phyloP scores from a whole-genome alignment of 2,329 filamentous ascomycete genomes.

The Didymosphaeria variabile region DNA sequence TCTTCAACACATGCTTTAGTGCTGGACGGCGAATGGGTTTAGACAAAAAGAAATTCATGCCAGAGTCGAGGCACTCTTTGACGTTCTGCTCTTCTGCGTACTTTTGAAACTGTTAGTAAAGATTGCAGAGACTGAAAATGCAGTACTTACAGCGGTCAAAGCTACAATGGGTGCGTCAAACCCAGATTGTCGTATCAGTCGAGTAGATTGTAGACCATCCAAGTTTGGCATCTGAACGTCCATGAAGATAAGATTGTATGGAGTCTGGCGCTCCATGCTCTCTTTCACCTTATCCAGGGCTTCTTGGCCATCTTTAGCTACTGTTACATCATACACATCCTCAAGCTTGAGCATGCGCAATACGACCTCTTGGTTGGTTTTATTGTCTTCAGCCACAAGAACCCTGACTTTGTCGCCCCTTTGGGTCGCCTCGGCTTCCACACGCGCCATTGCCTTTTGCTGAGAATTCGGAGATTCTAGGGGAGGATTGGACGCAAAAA shows the following conservation, averaged over 20 bases:
- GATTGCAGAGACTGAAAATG: not conserved
- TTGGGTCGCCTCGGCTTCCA: slow-evolving; percentile 67
- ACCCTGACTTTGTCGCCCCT: slow-evolving; percentile 74
- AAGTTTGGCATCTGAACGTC: slow-evolving; percentile 95
- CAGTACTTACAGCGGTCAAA: slow-evolving; percentile 77
- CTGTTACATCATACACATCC: slow-evolving; percentile 84
- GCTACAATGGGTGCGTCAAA: slow-evolving; percentile 91
- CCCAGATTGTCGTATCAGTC: slow-evolving; percentile 84
- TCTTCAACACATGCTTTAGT: slow-evolving; percentile 84
- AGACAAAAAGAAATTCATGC: slow-evolving; percentile 89
- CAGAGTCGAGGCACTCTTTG: slow-evolving; percentile 74
- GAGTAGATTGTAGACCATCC: slow-evolving; percentile 86
- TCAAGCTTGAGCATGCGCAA: slow-evolving; percentile 77
- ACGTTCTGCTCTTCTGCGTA: slow-evolving; percentile 21
- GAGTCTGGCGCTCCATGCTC: slow-evolving; percentile 75
- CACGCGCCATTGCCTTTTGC: slow-evolving; percentile 70
- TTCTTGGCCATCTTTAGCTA: slow-evolving; percentile 79
- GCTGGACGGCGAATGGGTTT: slow-evolving; percentile 82
- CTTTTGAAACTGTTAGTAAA: slow-evolving; percentile 8
- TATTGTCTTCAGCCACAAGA: slow-evolving; percentile 84
- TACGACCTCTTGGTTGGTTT: slow-evolving; percentile 58
- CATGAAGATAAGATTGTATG: slow-evolving; percentile 94
- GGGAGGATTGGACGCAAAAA: slow-evolving; percentile 67
- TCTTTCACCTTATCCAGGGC: slow-evolving; percentile 86
- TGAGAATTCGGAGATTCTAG: slow-evolving; percentile 67